Evolutionary conservation across 148 eudicot species (phyloP).

Genomic region (Rhododendron vialii): DNA sequence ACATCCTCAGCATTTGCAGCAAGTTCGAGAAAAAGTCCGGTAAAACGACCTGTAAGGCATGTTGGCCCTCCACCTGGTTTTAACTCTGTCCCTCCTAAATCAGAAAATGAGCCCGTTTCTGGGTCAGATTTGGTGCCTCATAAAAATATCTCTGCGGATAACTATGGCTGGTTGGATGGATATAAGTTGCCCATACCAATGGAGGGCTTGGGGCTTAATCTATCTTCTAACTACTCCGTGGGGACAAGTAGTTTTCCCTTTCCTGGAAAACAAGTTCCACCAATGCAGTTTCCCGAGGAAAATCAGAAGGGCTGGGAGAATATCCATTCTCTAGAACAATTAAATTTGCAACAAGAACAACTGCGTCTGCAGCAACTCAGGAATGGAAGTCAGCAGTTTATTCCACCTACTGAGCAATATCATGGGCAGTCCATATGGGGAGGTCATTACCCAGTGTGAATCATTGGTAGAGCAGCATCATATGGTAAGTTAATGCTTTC

Average conservation of each 20-base stretch:
- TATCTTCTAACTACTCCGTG: constrained; percentile 22
- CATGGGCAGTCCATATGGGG: constrained; percentile 48
- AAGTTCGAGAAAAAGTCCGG: constrained; percentile 34
- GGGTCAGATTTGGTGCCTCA: constrained; percentile 26
- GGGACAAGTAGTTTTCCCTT: constrained; percentile 48
- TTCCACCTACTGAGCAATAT: constrained; percentile 32
- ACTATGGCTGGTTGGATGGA: constrained; percentile 51
- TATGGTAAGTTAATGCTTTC: constrained; percentile 26
- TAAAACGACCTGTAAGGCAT: constrained; percentile 52
- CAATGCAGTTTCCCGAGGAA: constrained; percentile 35
- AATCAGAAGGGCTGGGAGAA: constrained; percentile 26
- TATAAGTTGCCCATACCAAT: constrained; percentile 34
- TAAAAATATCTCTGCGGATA: constrained; percentile 27
- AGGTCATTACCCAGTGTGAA: constrained; percentile 47
- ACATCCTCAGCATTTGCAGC: constrained; percentile 20
- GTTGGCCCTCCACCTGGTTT: constrained; percentile 75
- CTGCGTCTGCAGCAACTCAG: constrained; percentile 34
- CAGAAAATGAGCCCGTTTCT: constrained; percentile 28
- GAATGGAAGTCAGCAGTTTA: constrained; percentile 39
- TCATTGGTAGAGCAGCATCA: constrained; percentile 15
- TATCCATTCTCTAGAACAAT: constrained; percentile 26
- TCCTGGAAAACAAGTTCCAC: constrained; percentile 49
- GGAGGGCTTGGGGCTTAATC: constrained; percentile 22
- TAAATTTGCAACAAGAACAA: constrained; percentile 27
- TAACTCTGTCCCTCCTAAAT: constrained; percentile 43